Percentiles rank a stretch among this genome's conserved stretches.
Conservation (phyloP, 305 asterid species). For the Coffea humblotiana region DNA sequence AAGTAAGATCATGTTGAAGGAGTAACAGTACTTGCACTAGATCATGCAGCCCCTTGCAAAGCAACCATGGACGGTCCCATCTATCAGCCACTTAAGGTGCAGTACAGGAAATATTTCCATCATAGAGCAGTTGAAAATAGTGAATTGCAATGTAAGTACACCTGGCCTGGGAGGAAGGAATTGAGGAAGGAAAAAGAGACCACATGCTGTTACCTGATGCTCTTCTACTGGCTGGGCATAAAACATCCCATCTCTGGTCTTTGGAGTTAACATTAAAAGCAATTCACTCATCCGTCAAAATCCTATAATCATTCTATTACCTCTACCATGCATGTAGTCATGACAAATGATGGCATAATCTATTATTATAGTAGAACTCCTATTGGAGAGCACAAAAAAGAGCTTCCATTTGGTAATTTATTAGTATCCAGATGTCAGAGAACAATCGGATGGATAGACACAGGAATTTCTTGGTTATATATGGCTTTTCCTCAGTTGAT, state of each 20-base stretch:
- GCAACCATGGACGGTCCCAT: conserved; percentile 41
- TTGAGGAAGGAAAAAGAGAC: neutral
- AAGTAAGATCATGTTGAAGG: conserved; percentile 9
- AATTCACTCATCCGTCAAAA: neutral
- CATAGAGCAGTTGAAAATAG: conserved; percentile 30
- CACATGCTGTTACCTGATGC: conserved; percentile 17
- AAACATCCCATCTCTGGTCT: conserved; percentile 6
- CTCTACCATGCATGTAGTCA: conserved; percentile 2
- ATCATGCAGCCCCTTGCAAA: conserved; percentile 16
- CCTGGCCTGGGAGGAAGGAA: conserved; percentile 1
- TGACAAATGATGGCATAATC: neutral
- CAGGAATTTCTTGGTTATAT: neutral
- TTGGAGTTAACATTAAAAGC: conserved; percentile 1
- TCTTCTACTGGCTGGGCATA: conserved; percentile 6
- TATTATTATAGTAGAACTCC: neutral
- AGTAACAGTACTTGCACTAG: conserved; percentile 46
- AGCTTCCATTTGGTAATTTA: neutral
- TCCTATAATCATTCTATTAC: no score
- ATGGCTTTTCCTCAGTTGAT: neutral
- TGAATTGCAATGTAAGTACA: conserved; percentile 10
- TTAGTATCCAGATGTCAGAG: neutral
- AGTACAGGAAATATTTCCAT: conserved; percentile 25
- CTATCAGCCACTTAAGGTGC: conserved; percentile 30
- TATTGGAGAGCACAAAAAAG: neutral
- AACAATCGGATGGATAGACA: neutral